Evolutionary conservation across 2,329 filamentous ascomycete species (phyloP).

Genomic region (Incumbomyces lentus): DNA sequence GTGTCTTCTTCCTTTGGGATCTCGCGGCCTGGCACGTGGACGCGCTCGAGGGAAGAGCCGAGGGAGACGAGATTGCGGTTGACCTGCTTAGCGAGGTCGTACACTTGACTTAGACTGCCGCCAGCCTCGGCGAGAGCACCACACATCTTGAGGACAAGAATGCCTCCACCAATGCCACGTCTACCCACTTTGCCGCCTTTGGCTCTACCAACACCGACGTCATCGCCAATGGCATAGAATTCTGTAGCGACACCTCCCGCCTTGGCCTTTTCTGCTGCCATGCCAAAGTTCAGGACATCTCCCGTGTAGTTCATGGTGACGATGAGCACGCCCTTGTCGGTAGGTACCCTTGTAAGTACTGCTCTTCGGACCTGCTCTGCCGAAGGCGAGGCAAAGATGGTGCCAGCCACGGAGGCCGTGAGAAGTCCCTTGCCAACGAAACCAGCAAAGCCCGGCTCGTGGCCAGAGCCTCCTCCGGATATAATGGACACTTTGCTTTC

Average conservation of each 20-base stretch:
- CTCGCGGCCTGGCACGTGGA: constrained; percentile 79
- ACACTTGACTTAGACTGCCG: constrained; percentile 57
- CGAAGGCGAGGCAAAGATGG: constrained; percentile 72
- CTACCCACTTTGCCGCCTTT: constrained; percentile 86
- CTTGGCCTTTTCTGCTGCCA: constrained; percentile 85
- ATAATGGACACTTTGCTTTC: constrained; percentile 66
- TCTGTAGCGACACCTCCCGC: constrained; percentile 67
- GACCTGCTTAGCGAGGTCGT: constrained; percentile 58
- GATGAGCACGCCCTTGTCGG: constrained; percentile 67
- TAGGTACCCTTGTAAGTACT: constrained; percentile 62
- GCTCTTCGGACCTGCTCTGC: constrained; percentile 73
- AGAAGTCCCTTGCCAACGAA: constrained; percentile 78
- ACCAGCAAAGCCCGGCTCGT: constrained; percentile 73
- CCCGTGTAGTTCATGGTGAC: constrained; percentile 89
- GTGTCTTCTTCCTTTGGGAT: constrained; percentile 39
- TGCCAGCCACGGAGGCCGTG: constrained; percentile 71
- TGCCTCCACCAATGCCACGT: constrained; percentile 81
- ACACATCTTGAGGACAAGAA: constrained; percentile 81
- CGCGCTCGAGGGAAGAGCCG: constrained; percentile 74
- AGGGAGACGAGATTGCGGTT: constrained; percentile 73
- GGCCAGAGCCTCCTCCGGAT: constrained; percentile 79
- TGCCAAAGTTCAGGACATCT: constrained; percentile 82
- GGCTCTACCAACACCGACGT: constrained; percentile 74
- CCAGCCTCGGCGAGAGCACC: constrained; percentile 72
- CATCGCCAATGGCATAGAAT: constrained; percentile 87